A percentile compares a stretch with the other conserved stretches of the same genome.
phyloP scores from a whole-genome alignment of 371 early-diverging fungal species.

The Rhizopus delemar region DNA sequence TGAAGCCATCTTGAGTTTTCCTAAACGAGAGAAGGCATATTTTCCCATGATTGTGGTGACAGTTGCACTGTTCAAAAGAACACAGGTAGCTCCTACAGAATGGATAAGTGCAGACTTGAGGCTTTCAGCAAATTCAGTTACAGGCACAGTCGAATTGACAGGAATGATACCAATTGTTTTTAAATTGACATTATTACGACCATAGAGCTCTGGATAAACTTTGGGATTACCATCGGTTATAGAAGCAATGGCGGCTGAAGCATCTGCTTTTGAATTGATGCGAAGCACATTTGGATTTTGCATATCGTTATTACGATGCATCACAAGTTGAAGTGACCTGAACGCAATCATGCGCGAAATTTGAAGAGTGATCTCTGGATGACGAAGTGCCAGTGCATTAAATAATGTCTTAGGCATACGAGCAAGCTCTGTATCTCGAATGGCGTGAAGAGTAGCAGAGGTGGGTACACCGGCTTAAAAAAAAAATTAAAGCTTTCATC shows the following conservation, averaged over 20 bases:
- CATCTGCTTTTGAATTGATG: slow-evolving; percentile 13
- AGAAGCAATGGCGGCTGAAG: slow-evolving; percentile 14
- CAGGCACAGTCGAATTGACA: slow-evolving; percentile 78
- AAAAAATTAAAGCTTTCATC: slow-evolving; percentile 3
- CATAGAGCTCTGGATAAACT: slow-evolving; percentile 50
- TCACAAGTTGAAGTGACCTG: slow-evolving; percentile 60
- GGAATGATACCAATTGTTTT: slow-evolving; percentile 94
- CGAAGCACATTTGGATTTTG: slow-evolving; percentile 16
- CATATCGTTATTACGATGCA: slow-evolving; percentile 29
- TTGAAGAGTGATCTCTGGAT: slow-evolving; percentile 91
- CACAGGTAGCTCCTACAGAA: slow-evolving; percentile 73
- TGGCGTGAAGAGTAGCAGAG: slow-evolving; percentile 93
- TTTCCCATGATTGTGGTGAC: slow-evolving; percentile 84
- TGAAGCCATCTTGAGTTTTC: slow-evolving; percentile 84
- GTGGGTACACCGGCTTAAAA: slow-evolving; percentile 65
- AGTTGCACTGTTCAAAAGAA: slow-evolving; percentile 76
- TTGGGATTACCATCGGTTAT: slow-evolving; percentile 7
- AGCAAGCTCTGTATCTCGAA: slow-evolving; percentile 94
- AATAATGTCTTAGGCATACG: slow-evolving; percentile 95
- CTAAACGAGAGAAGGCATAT: slow-evolving; percentile 89
- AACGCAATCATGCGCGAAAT: slow-evolving; percentile 90
- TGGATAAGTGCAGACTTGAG: slow-evolving; percentile 74
- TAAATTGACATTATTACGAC: slow-evolving; percentile 85
- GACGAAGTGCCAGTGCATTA: slow-evolving; percentile 81
- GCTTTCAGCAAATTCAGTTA: slow-evolving; percentile 84